phyloP scores from a whole-genome alignment of 805 yeast species.

The Monosporozyma unispora region DNA sequence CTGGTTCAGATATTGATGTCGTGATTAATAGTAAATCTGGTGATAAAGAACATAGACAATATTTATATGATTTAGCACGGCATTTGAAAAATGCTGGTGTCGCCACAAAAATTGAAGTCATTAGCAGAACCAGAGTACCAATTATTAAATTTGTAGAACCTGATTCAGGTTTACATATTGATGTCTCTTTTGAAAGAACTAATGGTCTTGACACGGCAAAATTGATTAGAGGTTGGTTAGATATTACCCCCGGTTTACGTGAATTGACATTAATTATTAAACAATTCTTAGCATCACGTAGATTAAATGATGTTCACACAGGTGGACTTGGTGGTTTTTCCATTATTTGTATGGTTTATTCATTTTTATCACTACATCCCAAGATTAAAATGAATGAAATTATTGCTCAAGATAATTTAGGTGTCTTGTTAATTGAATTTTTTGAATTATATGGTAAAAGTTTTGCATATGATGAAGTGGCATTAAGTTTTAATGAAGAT shows the following conservation, averaged over 20 bases:
- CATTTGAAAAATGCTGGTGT: slow-evolving; percentile 50
- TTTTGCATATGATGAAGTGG: slow-evolving; percentile 76
- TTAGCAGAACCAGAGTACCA: slow-evolving; percentile 88
- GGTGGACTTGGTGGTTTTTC: slow-evolving; percentile 96
- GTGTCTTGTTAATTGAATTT: slow-evolving; percentile 80
- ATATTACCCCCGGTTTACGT: slow-evolving; percentile 64
- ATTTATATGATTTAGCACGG: slow-evolving; percentile 65
- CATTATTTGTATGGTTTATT: slow-evolving; percentile 76
- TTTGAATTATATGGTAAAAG: slow-evolving; percentile 87
- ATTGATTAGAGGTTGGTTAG: slow-evolving; percentile 66
- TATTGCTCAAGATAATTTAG: slow-evolving; percentile 64
- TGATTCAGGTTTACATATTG: slow-evolving; percentile 61
- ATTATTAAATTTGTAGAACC: slow-evolving; percentile 85
- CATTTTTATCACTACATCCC: slow-evolving; percentile 76
- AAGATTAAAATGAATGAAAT: slow-evolving; percentile 58
- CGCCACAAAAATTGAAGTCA: slow-evolving; percentile 70
- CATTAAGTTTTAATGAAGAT: slow-evolving; percentile 45
- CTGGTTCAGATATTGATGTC: slow-evolving; percentile 94
- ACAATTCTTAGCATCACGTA: slow-evolving; percentile 72
- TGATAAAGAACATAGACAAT: slow-evolving; percentile 49
- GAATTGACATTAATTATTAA: slow-evolving; percentile 77
- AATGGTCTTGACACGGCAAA: slow-evolving; percentile 80
- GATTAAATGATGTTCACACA: slow-evolving; percentile 75
- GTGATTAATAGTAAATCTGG: slow-evolving; percentile 62
- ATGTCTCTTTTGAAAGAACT: slow-evolving; percentile 78